These are phyloP conservation scores for Kalmusia sp. DNA, from an alignment of 2,329 filamentous ascomycete species.

Conservation along the genomic window DNA sequence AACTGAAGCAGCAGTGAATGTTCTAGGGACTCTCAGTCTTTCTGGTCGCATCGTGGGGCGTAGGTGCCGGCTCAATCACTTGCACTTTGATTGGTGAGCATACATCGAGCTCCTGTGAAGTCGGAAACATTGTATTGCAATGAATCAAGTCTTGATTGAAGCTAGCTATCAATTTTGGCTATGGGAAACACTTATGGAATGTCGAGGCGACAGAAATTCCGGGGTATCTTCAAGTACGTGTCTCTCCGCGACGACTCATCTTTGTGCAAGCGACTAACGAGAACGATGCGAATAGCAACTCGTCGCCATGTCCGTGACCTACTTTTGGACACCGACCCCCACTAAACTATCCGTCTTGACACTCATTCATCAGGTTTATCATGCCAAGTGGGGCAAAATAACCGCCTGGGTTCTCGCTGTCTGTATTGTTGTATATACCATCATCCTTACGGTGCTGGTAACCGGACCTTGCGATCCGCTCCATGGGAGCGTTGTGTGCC, in stretches of 20 bases:
- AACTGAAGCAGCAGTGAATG: too few relatives aligned
- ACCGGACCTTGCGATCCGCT: conserved; percentile 1
- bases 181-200: conserved; percentile 1
- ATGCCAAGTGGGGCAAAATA: neutral
- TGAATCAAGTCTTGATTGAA: neutral
- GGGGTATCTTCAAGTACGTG: neutral
- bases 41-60: neutral
- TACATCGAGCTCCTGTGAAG: neutral
- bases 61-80: neutral
- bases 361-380: neutral
- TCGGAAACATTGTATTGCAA: neutral
- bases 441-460: neutral
- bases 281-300: neutral
- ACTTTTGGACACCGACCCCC: neutral
- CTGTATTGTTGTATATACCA: neutral
- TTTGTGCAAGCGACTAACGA: neutral
- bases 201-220: conserved; percentile 1
- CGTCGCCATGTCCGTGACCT: neutral
- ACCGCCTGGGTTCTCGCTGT: neutral
- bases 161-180: conserved; percentile 2
- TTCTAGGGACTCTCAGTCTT: neutral
- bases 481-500: conserved; percentile 2
- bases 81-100: neutral
- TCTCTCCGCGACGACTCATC: neutral
- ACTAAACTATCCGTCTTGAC: neutral